Evolutionary conservation across 2,329 filamentous ascomycete genomes (phyloP), one percentile per base, ranked within the genome.

Genomic region (Trichoderma arundinaceum): DNA sequence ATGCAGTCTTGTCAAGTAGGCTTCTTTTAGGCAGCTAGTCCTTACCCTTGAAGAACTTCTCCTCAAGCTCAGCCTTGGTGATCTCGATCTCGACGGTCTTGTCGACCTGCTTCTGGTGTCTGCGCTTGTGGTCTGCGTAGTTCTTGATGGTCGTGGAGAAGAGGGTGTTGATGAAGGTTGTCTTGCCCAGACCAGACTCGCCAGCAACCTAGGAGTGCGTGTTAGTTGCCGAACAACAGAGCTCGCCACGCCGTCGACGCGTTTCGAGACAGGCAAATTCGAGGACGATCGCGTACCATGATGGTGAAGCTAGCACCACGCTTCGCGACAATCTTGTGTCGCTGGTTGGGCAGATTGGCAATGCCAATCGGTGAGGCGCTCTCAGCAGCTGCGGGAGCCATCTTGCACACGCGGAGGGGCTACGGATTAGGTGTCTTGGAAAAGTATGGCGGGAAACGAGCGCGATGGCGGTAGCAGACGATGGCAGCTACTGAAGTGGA

Each of bases 131-230:
- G 82, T 99, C 95, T 87, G 95, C 95, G 81, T 99, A 99, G 88
- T 98, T 99, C 88, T 99, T 99, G 88, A 99, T 99, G 75, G 95
- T 99, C 72, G 96, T 99, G 69, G 95, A 99, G 87, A 99, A 99
- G 68, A 99, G 90, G 67, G 95, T 99, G 89, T 99, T 99, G 89
- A 99, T 98, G 83, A 99, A 99, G 75, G 95, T 99, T 32, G 96
- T 99, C 88, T 99, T 99, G 85, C 95, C 95, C 74, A 98, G 84
- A 77, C 94, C 94, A 72, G 95, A 98, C 85, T 99, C 94, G 84
- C 94, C 94, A 83, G 95, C 95, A 82, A 98, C 93, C 93, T 96
- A 35, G n/a, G 75, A 54, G 68, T 68, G 63, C 61, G 44, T 64
- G 53, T 64, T 57, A 64, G 61, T 62, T 32, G 32, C 35, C 13